These are phyloP conservation scores for Hyphodiscus sp. DNA, from an alignment of 2,329 filamentous ascomycete species.

Conservation along the genomic window DNA sequence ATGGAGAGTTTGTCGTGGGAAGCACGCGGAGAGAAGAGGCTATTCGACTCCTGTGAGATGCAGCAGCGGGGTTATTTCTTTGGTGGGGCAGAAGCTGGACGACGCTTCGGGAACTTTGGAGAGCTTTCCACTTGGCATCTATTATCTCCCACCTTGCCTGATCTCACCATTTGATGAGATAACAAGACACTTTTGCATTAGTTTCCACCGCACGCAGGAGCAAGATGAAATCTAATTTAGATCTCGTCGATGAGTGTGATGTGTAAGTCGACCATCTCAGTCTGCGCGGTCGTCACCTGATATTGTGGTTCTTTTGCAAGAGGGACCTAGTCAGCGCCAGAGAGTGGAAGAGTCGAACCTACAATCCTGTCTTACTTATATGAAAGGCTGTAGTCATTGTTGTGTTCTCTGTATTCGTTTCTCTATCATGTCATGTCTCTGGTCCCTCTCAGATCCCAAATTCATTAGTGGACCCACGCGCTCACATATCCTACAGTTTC, in stretches of 20 bases:
- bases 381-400: too few species aligned
- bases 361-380: too few species aligned
- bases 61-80: not conserved
- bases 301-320: not conserved
- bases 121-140: not conserved
- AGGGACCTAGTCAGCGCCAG: too few species aligned
- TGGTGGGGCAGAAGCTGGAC: not conserved
- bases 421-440: too few species aligned
- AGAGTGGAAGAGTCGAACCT: too few species aligned
- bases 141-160: not conserved
- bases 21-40: not conserved
- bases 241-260: conserved; percentile 48
- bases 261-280: conserved; percentile 36
- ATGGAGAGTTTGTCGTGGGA: not conserved
- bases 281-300: not conserved
- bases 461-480: not conserved
- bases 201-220: not conserved
- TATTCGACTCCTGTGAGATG: too few species aligned
- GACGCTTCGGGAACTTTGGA: not conserved
- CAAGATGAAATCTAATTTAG: conserved; percentile 36
- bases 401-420: too few species aligned
- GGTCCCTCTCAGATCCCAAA: not conserved
- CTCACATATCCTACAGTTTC: conserved; percentile 49
- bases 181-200: not conserved
- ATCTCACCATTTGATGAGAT: not conserved